These are phyloP conservation scores for Paramecium sexaurelia DNA, from an alignment of 73 alveolate genomes.

Conservation along the genomic window DNA sequence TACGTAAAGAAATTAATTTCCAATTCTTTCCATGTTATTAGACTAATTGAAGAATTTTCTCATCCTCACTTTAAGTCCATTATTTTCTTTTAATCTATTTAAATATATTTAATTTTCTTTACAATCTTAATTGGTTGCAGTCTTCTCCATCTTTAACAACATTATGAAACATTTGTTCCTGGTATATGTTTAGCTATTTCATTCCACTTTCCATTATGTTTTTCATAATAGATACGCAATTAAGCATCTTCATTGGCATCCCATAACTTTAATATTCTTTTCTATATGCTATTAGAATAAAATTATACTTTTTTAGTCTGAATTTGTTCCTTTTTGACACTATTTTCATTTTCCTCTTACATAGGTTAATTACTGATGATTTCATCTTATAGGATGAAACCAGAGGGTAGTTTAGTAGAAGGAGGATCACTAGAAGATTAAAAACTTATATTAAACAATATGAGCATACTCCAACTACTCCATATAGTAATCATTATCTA, in stretches of 20 bases:
- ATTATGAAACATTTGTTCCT: slow-evolving; percentile 67
- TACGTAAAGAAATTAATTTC: slow-evolving; percentile 62
- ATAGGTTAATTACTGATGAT: neutral
- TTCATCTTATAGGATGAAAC: neutral
- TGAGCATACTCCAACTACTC: slow-evolving; percentile 5
- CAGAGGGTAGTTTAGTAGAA: slow-evolving; percentile 10
- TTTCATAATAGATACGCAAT: slow-evolving; percentile 18
- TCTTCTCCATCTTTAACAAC: slow-evolving; percentile 69
- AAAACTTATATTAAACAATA: neutral
- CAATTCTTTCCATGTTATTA: slow-evolving; percentile 66
- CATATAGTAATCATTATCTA: neutral
- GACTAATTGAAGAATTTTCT: slow-evolving; percentile 53
- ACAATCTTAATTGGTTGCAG: slow-evolving; percentile 47
- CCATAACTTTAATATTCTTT: slow-evolving; percentile 24
- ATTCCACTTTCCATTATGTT: slow-evolving; percentile 64
- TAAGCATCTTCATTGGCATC: slow-evolving; percentile 57
- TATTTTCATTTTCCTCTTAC: slow-evolving; percentile 3
- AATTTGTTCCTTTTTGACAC: neutral
- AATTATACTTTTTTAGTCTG: neutral
- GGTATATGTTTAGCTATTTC: slow-evolving; percentile 66
- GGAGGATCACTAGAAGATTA: slow-evolving; percentile 39
- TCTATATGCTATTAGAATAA: neutral
- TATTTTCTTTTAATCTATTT: slow-evolving; percentile 37
- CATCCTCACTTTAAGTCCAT: slow-evolving; percentile 64
- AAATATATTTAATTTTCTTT: neutral